phyloP scores from a whole-genome alignment of 768 basidiomycete species.

The Postia placenta region DNA sequence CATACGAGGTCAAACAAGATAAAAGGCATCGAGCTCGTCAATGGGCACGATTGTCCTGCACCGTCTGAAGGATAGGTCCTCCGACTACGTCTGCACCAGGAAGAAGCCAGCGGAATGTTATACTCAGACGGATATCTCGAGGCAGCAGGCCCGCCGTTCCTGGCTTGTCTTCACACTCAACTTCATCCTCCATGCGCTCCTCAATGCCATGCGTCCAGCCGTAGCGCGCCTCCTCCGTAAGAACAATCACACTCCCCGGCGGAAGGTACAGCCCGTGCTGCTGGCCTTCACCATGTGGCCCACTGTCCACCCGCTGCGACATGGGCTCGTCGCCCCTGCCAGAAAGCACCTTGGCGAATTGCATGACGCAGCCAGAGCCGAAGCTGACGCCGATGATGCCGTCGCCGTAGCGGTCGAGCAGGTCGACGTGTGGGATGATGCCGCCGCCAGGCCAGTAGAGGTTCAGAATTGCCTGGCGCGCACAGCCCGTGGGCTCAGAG shows the following conservation, averaged over 20 bases:
- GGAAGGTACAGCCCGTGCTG: conserved; percentile 63
- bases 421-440: conserved; percentile 83
- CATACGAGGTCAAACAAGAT: too few relatives aligned
- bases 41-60: neutral
- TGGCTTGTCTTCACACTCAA: conserved; percentile 30
- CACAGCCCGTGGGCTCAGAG: conserved; percentile 29
- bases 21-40: neutral
- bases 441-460: conserved; percentile 87
- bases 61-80: neutral
- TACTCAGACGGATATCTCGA: conserved; percentile 60
- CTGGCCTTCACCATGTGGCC: neutral
- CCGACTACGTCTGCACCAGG: conserved; percentile 78
- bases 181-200: conserved; percentile 51
- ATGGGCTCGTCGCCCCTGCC: conserved; percentile 2
- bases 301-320: conserved; percentile 4
- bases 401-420: conserved; percentile 78
- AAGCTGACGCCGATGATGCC: conserved; percentile 88
- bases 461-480: conserved; percentile 87
- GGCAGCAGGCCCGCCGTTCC: conserved; percentile 32
- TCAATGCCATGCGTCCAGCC: conserved; percentile 87
- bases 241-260: conserved; percentile 66
- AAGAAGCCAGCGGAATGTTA: conserved; percentile 85
- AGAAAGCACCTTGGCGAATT: conserved; percentile 37
- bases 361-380: conserved; percentile 76
- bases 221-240: conserved; percentile 80